Base-by-base conservation (phyloP, 495 filamentous ascomycete species). In the Penicillium steckii region DNA sequence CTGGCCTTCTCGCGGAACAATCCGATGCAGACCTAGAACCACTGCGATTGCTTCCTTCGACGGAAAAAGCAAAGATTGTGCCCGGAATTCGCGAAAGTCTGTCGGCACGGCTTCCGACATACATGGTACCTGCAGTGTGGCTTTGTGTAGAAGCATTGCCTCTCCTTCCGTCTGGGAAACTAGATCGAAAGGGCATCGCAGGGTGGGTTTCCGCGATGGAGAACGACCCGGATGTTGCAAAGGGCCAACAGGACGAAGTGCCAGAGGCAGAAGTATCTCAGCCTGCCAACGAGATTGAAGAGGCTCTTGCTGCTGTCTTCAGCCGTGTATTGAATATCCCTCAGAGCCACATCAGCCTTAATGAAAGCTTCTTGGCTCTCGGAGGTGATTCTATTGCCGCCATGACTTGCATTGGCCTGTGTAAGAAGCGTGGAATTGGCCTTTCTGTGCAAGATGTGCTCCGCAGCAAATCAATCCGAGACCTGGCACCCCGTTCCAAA, bases 321-420 rank as follows among this genome's bases (percentile, higher is more conserved):
- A 74, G 74, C 45, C 66, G 76, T 21, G 77, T 83, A 4, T 71
- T 85, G 13, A 82, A 82, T 45, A 65, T 84, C 8, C 73, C 72
- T 0, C 54, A 59, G 21, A 56, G 27, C 15, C 62, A 72, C 4
- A 79, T 87, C 29, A 69, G 73, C 8, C 54, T 81, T 24, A 67
- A 79, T 19, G 76, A 85, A 53, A 80, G 76, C 53, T 89, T 89
- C 62, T 72, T 89, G 55, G 73, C 69, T 19, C 70, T 86, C 8
- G 85, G 86, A 12, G 86, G 85, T 32, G 86, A 89, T 54, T 88
- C 85, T 1, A 85, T 89, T 42, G 77, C 80, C 9, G 85, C 85
- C 1, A 88, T 89, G 78, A 84, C 83, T 8, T 84, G 83, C 15
- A 75, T 82, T 54, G 76, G 76, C 12, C 61, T 70, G 12, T 75